Evolutionary conservation across 1,284 basidiomycete genomes (phyloP).

Genomic region (Lignosus rhinocerotis): DNA sequence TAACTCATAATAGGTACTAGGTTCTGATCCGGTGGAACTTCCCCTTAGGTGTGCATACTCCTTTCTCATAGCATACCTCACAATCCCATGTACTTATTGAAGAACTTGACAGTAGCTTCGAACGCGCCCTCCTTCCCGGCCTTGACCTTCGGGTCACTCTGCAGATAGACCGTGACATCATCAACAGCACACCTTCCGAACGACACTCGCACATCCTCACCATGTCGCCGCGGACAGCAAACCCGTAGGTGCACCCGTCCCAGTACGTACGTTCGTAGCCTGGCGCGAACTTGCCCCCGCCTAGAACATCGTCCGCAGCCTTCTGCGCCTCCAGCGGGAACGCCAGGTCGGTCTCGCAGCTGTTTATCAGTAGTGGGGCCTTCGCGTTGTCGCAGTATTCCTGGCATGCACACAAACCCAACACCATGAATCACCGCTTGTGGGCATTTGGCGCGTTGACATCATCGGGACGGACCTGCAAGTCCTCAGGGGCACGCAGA

Average conservation of each 20-base stretch:
- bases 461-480: slow-evolving; percentile 44
- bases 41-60: too few relatives aligned
- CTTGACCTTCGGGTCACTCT: slow-evolving; percentile 40
- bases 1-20: too few relatives aligned
- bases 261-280: slow-evolving; percentile 47
- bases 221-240: slow-evolving; percentile 44
- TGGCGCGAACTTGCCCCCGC: slow-evolving; percentile 37
- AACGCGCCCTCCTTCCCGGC: slow-evolving; percentile 44
- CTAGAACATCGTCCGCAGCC: slow-evolving; percentile 42
- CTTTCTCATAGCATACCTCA: background rate
- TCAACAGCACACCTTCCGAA: background rate
- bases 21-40: too few relatives aligned
- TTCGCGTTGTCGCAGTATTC: slow-evolving; percentile 31
- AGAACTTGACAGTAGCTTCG: slow-evolving; percentile 40
- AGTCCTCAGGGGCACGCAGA: slow-evolving; percentile 59
- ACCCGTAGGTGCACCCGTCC: slow-evolving; percentile 51
- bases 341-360: slow-evolving; percentile 37
- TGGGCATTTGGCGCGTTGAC: too few relatives aligned
- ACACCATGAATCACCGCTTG: background rate
- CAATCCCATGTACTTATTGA: slow-evolving; percentile 26
- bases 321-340: slow-evolving; percentile 36
- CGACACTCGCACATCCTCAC: slow-evolving; percentile 14
- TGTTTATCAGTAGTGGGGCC: slow-evolving; percentile 46
- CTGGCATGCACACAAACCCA: slow-evolving; percentile 17
- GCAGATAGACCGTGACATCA: background rate